Evolutionary conservation across 129 eudicot genomes (phyloP).

Genomic region (Flaveria robusta): DNA sequence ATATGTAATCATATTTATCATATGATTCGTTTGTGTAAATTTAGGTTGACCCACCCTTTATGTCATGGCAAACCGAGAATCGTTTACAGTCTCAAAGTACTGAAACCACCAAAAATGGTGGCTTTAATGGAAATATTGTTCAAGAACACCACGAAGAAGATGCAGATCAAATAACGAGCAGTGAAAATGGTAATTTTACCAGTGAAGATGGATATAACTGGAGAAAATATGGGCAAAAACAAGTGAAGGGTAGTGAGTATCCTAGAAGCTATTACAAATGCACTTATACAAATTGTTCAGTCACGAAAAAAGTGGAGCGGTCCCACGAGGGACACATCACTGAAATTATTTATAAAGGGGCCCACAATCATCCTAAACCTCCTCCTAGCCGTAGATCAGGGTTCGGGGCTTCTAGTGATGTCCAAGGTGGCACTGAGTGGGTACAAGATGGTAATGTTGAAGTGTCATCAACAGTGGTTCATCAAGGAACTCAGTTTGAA

Average conservation of each 20-base stretch:
- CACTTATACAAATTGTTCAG: conserved; percentile 65
- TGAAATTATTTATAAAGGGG: conserved; percentile 68
- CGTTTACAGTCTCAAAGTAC: background rate
- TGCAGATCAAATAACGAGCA: conserved; percentile 37
- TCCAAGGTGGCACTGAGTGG: conserved; percentile 46
- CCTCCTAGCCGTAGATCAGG: conserved; percentile 51
- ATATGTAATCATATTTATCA: background rate
- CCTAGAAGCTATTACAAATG: conserved; percentile 84
- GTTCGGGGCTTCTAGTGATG: conserved; percentile 48
- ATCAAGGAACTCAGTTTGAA: conserved; percentile 40
- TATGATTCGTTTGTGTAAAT: background rate
- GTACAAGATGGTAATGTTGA: conserved; percentile 51
- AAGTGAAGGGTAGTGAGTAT: conserved; percentile 82
- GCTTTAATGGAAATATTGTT: conserved; percentile 20
- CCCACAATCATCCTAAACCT: conserved; percentile 75
- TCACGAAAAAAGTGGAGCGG: conserved; percentile 71
- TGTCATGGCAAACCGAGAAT: conserved; percentile 14
- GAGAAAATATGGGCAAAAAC: conserved; percentile 84
- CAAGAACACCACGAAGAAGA: conserved; percentile 51
- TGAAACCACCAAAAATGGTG: conserved; percentile 6
- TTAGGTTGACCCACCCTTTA: conserved; percentile 13
- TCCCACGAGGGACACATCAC: conserved; percentile 71
- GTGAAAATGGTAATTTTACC: conserved; percentile 40
- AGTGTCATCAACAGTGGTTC: conserved; percentile 41
- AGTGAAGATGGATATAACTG: conserved; percentile 73